A percentile compares a stretch with the other conserved stretches of the same genome.
phyloP scores from a whole-genome alignment of 352 stramenopile species.

The Elongisporangium senticosum region DNA sequence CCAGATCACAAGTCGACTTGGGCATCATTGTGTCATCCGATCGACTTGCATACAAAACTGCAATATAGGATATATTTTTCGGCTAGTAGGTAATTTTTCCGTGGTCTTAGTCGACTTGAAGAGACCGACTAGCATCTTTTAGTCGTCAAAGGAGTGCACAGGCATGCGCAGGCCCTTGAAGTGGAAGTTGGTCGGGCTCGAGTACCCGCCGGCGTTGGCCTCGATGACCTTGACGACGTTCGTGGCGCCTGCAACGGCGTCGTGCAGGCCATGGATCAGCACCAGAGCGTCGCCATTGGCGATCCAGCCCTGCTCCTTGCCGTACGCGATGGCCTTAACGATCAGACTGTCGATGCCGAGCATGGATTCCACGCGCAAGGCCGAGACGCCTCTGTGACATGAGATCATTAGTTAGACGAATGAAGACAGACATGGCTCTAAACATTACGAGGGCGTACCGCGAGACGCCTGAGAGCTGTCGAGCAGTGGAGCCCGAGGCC shows the following conservation, averaged over 20 bases:
- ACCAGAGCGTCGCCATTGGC: conserved; percentile 83
- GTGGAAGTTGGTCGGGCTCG: conserved; percentile 59
- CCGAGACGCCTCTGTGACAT: conserved; percentile 50
- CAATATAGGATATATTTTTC: neutral
- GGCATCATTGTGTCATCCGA: too few species aligned
- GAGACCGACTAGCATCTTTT: neutral
- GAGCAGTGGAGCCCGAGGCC: conserved; percentile 53
- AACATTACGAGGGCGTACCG: conserved; percentile 27
- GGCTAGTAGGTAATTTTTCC: neutral
- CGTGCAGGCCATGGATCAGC: conserved; percentile 85
- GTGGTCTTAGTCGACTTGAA: neutral
- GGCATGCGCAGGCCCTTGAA: conserved; percentile 43
- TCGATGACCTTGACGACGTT: conserved; percentile 91
- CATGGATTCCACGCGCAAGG: conserved; percentile 73
- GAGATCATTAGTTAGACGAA: conserved; percentile 3
- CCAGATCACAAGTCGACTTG: neutral
- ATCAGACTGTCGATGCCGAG: conserved; percentile 81
- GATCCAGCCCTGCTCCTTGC: conserved; percentile 79
- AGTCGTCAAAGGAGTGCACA: neutral
- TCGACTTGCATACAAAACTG: neutral
- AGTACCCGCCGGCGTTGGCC: conserved; percentile 56
- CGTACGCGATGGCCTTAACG: conserved; percentile 77
- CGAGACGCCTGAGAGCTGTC: conserved; percentile 73
- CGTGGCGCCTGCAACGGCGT: conserved; percentile 71
- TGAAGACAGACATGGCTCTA: conserved; percentile 1